These are phyloP conservation scores for Dryas drummondii DNA, from an alignment of 306 rosid genomes.

Conservation along the genomic window DNA sequence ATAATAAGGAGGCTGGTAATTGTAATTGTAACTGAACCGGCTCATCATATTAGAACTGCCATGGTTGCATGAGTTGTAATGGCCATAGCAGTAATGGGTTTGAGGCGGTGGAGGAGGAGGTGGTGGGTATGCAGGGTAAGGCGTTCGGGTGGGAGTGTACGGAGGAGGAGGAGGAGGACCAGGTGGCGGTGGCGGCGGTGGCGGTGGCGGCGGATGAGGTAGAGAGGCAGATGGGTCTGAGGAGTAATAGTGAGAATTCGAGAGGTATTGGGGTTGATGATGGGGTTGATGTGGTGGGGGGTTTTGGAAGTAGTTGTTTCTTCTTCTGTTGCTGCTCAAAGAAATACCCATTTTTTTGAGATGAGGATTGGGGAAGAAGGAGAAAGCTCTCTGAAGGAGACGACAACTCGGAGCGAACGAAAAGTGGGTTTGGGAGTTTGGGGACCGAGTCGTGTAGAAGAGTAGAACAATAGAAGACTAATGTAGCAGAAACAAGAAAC, in stretches of 20 bases:
- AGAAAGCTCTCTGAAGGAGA: conserved; percentile 5
- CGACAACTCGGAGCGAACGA: not conserved
- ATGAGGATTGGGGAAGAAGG: not conserved
- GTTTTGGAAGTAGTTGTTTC: conserved; percentile 42
- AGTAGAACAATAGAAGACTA: not conserved
- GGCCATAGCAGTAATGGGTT: conserved; percentile 48
- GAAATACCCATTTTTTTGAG: conserved; percentile 63
- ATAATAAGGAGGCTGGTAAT: conserved; percentile 43
- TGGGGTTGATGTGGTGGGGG: conserved; percentile 38
- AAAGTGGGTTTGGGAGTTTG: not conserved
- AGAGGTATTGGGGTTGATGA: conserved; percentile 27
- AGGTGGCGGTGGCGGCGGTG: conserved; percentile 33
- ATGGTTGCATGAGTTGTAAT: conserved; percentile 38
- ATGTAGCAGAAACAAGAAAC: not conserved
- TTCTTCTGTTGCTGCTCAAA: conserved; percentile 61
- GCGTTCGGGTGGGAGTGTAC: no score
- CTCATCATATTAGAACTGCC: conserved; percentile 35
- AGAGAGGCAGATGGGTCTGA: conserved; percentile 32
- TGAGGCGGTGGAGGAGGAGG: conserved; percentile 48
- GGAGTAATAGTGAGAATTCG: conserved; percentile 38
- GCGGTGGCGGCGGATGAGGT: conserved; percentile 39
- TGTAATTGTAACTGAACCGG: conserved; percentile 25
- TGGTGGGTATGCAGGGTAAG: conserved; percentile 12
- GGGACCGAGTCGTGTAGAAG: not conserved
- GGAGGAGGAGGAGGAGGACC: conserved; percentile 32